Conservation (phyloP, 2,329 filamentous ascomycete genomes). For the Trichoderma atrobrunneum region DNA sequence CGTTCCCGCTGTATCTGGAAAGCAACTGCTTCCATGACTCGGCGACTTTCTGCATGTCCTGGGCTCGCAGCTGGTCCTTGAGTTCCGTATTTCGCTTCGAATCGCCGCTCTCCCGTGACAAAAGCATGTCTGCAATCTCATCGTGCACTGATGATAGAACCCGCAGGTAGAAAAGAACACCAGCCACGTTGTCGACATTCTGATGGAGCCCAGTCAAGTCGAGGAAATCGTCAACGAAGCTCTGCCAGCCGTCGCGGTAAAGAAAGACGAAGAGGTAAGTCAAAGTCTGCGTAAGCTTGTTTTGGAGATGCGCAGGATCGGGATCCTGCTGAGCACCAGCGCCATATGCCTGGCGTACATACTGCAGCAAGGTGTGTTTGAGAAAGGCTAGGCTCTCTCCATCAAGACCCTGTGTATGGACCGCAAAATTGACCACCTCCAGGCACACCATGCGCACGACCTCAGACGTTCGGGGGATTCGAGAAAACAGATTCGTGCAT, state of each 20-base stretch:
- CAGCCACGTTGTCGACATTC: constrained; percentile 67
- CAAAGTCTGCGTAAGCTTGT: constrained; percentile 94
- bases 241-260: constrained; percentile 83
- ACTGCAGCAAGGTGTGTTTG: constrained; percentile 77
- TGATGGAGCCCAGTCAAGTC: constrained; percentile 65
- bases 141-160: constrained; percentile 89
- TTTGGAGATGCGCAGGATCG: constrained; percentile 79
- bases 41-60: constrained; percentile 86
- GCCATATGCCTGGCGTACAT: constrained; percentile 74
- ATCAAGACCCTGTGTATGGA: constrained; percentile 77
- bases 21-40: constrained; percentile 90
- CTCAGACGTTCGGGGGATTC: constrained; percentile 71
- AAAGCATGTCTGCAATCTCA: constrained; percentile 90
- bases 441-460: constrained; percentile 85
- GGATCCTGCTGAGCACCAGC: constrained; percentile 54
- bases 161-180: constrained; percentile 83
- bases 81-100: constrained; percentile 82
- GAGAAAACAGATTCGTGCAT: constrained; percentile 81
- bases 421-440: constrained; percentile 89
- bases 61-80: constrained; percentile 83
- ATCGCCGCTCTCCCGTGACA: constrained; percentile 74
- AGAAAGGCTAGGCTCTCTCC: constrained; percentile 68
- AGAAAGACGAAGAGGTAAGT: constrained; percentile 89
- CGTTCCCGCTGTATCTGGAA: constrained; percentile 69
- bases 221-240: constrained; percentile 88